Percentiles rank a stretch among this genome's conserved stretches.
phyloP scores from a whole-genome alignment of 2,329 filamentous ascomycete genomes.

The Trichoderma harzianum region DNA sequence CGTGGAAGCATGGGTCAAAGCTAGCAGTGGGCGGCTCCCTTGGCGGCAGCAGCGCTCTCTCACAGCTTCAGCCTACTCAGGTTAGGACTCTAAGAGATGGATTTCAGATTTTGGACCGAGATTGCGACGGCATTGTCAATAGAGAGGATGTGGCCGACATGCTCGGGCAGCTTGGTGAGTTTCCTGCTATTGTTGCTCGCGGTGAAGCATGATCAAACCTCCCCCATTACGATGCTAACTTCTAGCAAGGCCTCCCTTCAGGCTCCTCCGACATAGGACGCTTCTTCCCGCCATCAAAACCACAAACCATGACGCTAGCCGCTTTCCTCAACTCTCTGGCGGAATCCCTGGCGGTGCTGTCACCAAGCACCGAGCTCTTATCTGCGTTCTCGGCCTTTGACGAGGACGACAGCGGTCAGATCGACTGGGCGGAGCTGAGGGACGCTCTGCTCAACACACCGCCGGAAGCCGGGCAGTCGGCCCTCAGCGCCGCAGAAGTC shows the following conservation, averaged over 20 bases:
- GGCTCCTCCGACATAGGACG: slow-evolving; percentile 66
- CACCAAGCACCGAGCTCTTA: slow-evolving; percentile 73
- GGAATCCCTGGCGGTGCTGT: slow-evolving; percentile 68
- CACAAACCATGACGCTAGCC: slow-evolving; percentile 76
- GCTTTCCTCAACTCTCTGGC: slow-evolving; percentile 82
- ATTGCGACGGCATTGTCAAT: slow-evolving; percentile 80
- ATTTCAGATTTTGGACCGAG: slow-evolving; percentile 88
- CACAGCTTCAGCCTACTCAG: slow-evolving; percentile 75
- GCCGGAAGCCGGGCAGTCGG: slow-evolving; percentile 66
- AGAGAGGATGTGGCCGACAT: slow-evolving; percentile 84
- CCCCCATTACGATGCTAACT: background rate
- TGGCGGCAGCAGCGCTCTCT: slow-evolving; percentile 54
- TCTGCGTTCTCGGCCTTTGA: slow-evolving; percentile 95
- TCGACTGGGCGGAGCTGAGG: slow-evolving; percentile 77
- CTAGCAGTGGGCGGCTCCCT: slow-evolving; percentile 44
- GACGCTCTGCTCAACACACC: slow-evolving; percentile 80
- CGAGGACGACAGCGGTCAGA: slow-evolving; percentile 89
- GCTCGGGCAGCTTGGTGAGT: slow-evolving; percentile 72
- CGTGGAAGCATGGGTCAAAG: slow-evolving; percentile 32
- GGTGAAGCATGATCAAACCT: background rate
- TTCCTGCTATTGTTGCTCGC: background rate
- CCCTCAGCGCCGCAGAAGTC: slow-evolving; percentile 69
- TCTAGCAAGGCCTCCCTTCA: slow-evolving; percentile 64
- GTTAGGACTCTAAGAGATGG: slow-evolving; percentile 85
- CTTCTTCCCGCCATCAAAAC: slow-evolving; percentile 74